A percentile compares a stretch with the other conserved stretches of the same genome.
These are phyloP conservation scores for Plicaturopsis crispa DNA, from an alignment of 768 basidiomycete genomes.

Conservation along the genomic window DNA sequence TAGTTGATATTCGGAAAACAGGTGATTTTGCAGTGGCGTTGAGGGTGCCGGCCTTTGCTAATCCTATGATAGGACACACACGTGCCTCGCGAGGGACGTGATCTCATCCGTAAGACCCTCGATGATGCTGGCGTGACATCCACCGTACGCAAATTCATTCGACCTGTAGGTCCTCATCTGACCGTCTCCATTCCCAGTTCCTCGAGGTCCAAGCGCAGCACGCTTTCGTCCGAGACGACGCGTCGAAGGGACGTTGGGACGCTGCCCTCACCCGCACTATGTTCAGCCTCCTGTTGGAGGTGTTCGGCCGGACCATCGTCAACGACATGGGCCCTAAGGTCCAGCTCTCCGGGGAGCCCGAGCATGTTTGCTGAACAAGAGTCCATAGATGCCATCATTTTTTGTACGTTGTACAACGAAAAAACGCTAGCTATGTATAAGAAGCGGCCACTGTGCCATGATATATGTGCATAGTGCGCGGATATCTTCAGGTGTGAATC, in stretches of 20 bases:
- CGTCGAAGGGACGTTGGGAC: conserved; percentile 93
- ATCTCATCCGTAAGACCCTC: conserved; percentile 73
- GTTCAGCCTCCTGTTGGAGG: conserved; percentile 86
- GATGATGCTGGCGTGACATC: conserved; percentile 71
- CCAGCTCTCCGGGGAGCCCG: conserved; percentile 36
- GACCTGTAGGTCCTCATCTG: not conserved
- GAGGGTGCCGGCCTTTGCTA: not conserved
- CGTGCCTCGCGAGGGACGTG: conserved; percentile 80
- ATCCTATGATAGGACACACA: conserved; percentile 67
- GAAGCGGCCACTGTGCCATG: no score
- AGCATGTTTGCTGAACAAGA: conserved; percentile 69
- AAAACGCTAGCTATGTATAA: not conserved
- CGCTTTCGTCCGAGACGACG: conserved; percentile 90
- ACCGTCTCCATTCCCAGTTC: conserved; percentile 41
- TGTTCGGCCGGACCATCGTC: conserved; percentile 83
- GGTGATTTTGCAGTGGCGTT: conserved; percentile 38
- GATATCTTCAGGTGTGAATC: no score
- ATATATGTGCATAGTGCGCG: no score
- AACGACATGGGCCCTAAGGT: conserved; percentile 74
- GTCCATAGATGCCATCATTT: no score
- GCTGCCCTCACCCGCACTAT: conserved; percentile 79
- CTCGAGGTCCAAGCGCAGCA: conserved; percentile 96
- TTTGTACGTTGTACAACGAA: not conserved
- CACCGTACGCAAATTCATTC: conserved; percentile 44
- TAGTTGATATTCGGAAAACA: conserved; percentile 97